A percentile compares a stretch with the other conserved stretches of the same genome.
Conservation (phyloP, 495 filamentous ascomycete genomes). For the Elasticomyces elasticus region DNA sequence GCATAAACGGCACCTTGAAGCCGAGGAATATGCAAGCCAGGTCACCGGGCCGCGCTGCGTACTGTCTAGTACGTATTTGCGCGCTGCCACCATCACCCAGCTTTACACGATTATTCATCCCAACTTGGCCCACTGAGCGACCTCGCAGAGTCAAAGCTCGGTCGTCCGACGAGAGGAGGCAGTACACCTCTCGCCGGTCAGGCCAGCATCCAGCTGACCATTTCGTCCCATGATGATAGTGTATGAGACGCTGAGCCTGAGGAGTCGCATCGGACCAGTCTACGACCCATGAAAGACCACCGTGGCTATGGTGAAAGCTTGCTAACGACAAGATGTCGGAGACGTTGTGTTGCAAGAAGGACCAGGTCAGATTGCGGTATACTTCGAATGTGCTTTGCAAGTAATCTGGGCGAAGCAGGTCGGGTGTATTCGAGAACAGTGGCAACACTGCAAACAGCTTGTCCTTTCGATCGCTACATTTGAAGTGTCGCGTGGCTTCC, state of each 20-base stretch:
- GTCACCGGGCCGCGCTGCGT: not conserved
- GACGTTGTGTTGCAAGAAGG: not conserved
- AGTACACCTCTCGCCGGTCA: not conserved
- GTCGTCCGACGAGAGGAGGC: not conserved
- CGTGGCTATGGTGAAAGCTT: not conserved
- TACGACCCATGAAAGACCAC: not conserved
- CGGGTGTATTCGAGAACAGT: not conserved
- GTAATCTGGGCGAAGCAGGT: not conserved
- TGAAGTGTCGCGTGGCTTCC: not conserved
- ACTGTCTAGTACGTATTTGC: not conserved
- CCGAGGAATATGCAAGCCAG: not conserved
- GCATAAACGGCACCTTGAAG: not conserved
- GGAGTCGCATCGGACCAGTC: not conserved
- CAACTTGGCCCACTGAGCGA: not conserved
- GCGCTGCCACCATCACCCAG: not conserved
- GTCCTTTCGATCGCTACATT: not conserved
- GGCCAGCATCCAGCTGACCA: not conserved
- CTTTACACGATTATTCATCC: not conserved
- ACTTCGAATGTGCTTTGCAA: not conserved
- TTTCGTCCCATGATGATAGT: not conserved
- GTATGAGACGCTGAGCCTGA: not conserved
- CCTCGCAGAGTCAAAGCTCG: not conserved
- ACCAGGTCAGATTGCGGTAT: not conserved
- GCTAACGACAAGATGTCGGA: not conserved
- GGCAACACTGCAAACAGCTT: not conserved